Base-by-base conservation (phyloP, 2,329 filamentous ascomycete species). In the Cladophialophora yegresii region DNA sequence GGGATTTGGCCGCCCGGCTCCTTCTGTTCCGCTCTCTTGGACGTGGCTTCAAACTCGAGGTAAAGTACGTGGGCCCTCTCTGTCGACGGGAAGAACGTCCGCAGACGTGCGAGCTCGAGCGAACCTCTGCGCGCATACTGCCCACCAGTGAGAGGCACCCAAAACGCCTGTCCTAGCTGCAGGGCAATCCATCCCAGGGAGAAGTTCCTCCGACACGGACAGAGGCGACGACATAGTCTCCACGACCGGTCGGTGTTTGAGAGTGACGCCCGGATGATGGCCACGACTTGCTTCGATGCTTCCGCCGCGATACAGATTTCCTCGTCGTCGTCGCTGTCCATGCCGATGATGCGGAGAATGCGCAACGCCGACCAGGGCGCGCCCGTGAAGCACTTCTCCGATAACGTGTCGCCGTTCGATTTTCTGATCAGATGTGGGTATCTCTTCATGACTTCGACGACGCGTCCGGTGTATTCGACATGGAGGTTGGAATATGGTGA, bases 131-230 rank as follows among this genome's bases (percentile, higher is more conserved):
- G 20, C n/a, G 28, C 16, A 23, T 55, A 55, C 12, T 55, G 32
- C 33, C 53, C 53, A 8, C 32, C 33, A 7, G 36, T 55, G 16
- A 56, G 54, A 23, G 54, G 54, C 13, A 43, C 13, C 20, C 22
- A 56, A 36, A 56, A 56, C 40, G 23, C 36, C 33, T 28, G 40
- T 26, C 33, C 54, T 26, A 45, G 13, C 22, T 13, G 33, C 36
- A 45, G 23, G 26, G 54, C 54, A 23, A 56, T 56, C 36, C 33
- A n/a, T 30, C 54, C 54, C 36, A 43, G 33, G 32, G 33, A 10
- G 33, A 56, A 8, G 12, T 45, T 4, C 8, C 54, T 56, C 40
- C 36, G 13, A n/a, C 22, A 43, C 23, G 32, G 23, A 28, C 33
- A 56, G 7, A 56, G 36, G 10, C 54, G 54, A 43, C 40, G 32